Evolutionary conservation across 2,329 filamentous ascomycete species (phyloP).

Genomic region (Cercospora brassicicola): DNA sequence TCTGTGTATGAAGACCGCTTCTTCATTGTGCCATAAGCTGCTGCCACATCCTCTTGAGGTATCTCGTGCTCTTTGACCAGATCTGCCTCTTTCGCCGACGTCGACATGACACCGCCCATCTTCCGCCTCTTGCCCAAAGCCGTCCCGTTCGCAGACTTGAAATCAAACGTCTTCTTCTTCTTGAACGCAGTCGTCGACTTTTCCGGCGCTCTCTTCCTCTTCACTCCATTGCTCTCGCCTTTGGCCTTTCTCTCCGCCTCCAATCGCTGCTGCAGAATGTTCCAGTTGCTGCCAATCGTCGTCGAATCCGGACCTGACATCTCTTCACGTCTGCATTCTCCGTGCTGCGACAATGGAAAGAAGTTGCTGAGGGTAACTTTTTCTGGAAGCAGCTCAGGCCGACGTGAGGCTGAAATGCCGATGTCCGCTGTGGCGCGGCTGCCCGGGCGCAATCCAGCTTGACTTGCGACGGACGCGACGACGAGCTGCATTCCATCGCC

Average conservation of each 20-base stretch:
- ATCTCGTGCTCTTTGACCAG: slow-evolving; percentile 48
- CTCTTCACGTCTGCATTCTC: background rate
- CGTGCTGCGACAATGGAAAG: background rate
- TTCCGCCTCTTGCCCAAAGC: slow-evolving; percentile 35
- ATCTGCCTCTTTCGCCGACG: slow-evolving; percentile 38
- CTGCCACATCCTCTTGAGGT: slow-evolving; percentile 61
- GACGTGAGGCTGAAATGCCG: slow-evolving; percentile 10
- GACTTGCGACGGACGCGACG: slow-evolving; percentile 11
- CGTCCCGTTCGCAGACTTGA: slow-evolving; percentile 12
- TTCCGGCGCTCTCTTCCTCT: slow-evolving; percentile 37
- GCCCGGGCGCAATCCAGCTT: slow-evolving; percentile 24
- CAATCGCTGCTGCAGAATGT: slow-evolving; percentile 66
- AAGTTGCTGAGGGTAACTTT: background rate
- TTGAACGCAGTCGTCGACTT: slow-evolving; percentile 23
- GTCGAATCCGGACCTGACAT: slow-evolving; percentile 43
- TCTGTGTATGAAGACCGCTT: slow-evolving; percentile 56
- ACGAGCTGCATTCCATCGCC: slow-evolving; percentile 18
- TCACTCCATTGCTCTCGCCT: slow-evolving; percentile 35
- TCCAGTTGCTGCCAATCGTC: slow-evolving; percentile 66
- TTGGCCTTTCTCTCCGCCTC: slow-evolving; percentile 41
- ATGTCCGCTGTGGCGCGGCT: slow-evolving; percentile 3
- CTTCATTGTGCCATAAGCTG: slow-evolving; percentile 63
- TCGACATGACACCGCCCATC: slow-evolving; percentile 55
- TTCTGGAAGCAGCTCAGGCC: background rate
- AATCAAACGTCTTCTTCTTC: slow-evolving; percentile 26